Base-by-base conservation (phyloP, 257 asterid species). In the Solanum paucissectum region DNA sequence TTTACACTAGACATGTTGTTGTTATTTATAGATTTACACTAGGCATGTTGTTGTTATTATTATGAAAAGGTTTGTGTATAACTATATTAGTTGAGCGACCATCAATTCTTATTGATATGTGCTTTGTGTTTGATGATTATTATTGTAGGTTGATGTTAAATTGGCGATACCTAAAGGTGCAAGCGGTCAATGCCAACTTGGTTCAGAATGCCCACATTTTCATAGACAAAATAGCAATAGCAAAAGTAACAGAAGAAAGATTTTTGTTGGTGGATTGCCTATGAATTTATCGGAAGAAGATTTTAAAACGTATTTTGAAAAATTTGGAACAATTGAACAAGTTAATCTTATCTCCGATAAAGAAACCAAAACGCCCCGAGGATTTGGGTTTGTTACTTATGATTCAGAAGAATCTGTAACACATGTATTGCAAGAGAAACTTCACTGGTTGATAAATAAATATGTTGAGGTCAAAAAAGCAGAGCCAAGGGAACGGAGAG, bases 211-310 rank as follows among this genome's bases (percentile, higher is more conserved):
- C 34, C 69, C 10, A 29, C 25, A 52, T 3, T 6, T 4, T 33
- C 25, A 32, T 32, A 18, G 42, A 1, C n/a, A 32, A 7, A 5
- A 3, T 71, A 68, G 18, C 2, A 9, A 27, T 20, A 38, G 46
- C 52, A 46, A 20, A 25, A 1, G 10, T 38, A 38, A 42, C n/a
- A 38, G 14, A 33, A 88, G 82, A 40, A 90, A 87, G 46, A 42
- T 88, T 29, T 90, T 88, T 76, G 90, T 90, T 10, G 91, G 92
- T 34, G 92, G 92, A 29, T 69, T 87, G 77, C 90, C 90, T 32
- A 5, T 18, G 0, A 7, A 4, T 76, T 27, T 88, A 29, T 40
- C 83, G 4, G 33, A 36, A 12, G 64, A 87, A 42, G 89, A 85
- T 2, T 79, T 88, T 5, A 82, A 32, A 46, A 16, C 8, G 8